Conservation (phyloP, 2,329 filamentous ascomycete species). For the Phoma sp. region DNA sequence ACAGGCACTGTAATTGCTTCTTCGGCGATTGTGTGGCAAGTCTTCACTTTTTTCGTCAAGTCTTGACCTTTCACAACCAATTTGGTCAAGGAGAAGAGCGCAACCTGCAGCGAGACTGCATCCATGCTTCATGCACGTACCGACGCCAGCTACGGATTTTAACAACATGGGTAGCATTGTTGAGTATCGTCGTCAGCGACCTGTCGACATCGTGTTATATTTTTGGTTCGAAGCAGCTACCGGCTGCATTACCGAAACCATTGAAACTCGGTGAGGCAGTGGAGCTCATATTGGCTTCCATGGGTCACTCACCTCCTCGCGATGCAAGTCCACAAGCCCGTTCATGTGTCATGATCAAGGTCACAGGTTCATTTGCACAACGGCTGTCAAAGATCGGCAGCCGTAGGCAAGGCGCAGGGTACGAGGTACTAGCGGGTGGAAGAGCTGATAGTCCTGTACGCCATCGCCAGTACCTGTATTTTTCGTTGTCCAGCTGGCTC, state of each 20-base stretch:
- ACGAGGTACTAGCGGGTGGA: neutral
- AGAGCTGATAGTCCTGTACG: neutral
- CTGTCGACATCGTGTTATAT: slow-evolving; percentile 25
- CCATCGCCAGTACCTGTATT: neutral
- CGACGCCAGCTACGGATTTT: slow-evolving; percentile 3
- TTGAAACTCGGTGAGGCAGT: neutral
- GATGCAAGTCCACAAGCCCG: too few relatives aligned
- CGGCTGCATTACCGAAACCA: slow-evolving; percentile 21
- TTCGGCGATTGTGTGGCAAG: neutral
- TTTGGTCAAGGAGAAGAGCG: slow-evolving; percentile 32
- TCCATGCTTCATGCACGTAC: neutral
- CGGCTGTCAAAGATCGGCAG: too few relatives aligned
- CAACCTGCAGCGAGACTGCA: slow-evolving; percentile 21
- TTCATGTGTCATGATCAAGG: too few relatives aligned
- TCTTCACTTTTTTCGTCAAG: neutral
- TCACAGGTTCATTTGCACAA: too few relatives aligned
- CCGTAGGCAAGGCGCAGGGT: too few relatives aligned
- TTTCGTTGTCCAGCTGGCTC: neutral
- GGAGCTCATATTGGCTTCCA: neutral
- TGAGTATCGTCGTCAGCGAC: slow-evolving; percentile 12
- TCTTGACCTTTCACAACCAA: neutral
- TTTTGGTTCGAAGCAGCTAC: slow-evolving; percentile 25
- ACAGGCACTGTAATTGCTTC: slow-evolving; percentile 5
- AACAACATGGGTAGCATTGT: slow-evolving; percentile 16
- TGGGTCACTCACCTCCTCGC: too few relatives aligned